Percentiles rank a stretch among this genome's conserved stretches.
Evolutionary conservation across 257 asterid species (phyloP).

Genomic region (Plectranthus barbatus): DNA sequence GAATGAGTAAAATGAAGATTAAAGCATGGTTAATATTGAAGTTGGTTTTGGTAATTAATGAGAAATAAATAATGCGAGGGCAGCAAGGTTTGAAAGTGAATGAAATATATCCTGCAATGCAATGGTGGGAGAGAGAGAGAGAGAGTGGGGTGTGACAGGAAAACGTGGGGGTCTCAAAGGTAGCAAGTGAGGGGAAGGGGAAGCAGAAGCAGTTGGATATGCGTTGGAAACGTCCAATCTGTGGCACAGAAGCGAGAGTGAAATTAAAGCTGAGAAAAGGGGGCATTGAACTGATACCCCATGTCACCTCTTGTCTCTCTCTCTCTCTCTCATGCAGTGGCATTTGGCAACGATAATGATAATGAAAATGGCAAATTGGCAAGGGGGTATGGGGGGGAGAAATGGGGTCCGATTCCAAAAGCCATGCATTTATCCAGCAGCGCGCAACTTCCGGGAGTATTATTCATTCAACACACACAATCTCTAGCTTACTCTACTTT

Average conservation of each 20-base stretch:
- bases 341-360: too few relatives aligned
- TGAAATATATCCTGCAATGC: neutral
- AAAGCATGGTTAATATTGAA: too few relatives aligned
- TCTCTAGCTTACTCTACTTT: too few relatives aligned
- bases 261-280: constrained; percentile 9
- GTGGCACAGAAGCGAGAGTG: neutral
- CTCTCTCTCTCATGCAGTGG: too few relatives aligned
- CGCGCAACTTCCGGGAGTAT: constrained; percentile 16
- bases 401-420: too few relatives aligned
- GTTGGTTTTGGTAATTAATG: too few relatives aligned
- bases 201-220: constrained; percentile 14
- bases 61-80: too few relatives aligned
- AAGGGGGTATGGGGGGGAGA: too few relatives aligned
- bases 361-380: too few relatives aligned
- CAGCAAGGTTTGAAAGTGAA: too few relatives aligned
- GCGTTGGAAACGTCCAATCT: constrained; percentile 26
- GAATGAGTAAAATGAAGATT: too few relatives aligned
- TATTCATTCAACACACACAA: too few relatives aligned
- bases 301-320: constrained; percentile 4
- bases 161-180: constrained; percentile 1
- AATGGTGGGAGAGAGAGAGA: neutral
- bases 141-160: neutral
- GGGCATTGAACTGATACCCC: constrained; percentile 11
- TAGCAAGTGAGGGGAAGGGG: neutral
- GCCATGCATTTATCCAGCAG: neutral